phyloP scores from a whole-genome alignment of 768 basidiomycete genomes.

The Leccinellum albellum region DNA sequence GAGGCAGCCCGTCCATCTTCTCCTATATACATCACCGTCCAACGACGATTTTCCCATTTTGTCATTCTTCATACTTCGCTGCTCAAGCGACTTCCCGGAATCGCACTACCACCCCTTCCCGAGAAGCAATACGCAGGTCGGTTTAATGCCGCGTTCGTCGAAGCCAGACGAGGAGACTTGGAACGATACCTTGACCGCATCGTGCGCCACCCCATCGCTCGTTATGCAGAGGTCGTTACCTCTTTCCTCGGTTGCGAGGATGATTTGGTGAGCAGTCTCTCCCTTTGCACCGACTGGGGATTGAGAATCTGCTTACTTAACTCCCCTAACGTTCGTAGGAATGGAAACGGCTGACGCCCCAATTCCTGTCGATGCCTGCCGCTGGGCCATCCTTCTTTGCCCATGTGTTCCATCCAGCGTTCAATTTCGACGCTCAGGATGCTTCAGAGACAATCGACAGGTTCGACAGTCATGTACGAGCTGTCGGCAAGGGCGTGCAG shows the following conservation, averaged over 20 bases:
- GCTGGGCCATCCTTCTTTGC: conserved; percentile 77
- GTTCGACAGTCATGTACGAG: conserved; percentile 64
- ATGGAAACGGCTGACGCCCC: conserved; percentile 62
- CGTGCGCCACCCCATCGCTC: conserved; percentile 69
- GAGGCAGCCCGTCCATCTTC: conserved; percentile 28
- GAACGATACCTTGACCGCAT: conserved; percentile 72
- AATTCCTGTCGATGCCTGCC: conserved; percentile 55
- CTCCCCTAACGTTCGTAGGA: conserved; percentile 43
- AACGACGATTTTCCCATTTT: conserved; percentile 84
- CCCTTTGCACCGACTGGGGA: not conserved
- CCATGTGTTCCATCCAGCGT: conserved; percentile 78
- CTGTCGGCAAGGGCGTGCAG: conserved; percentile 67
- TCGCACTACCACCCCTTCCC: conserved; percentile 77
- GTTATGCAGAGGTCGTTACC: conserved; percentile 75
- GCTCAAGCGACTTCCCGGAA: conserved; percentile 63
- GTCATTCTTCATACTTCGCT: conserved; percentile 72
- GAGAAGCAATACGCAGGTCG: conserved; percentile 83
- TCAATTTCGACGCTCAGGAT: conserved; percentile 77
- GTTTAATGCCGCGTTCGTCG: conserved; percentile 78
- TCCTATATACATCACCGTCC: conserved; percentile 63
- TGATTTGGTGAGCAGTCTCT: conserved; percentile 54
- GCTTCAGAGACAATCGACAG: conserved; percentile 53
- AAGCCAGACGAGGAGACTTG: conserved; percentile 75
- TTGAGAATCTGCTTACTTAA: not conserved
- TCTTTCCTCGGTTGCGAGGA: conserved; percentile 77